Base-by-base conservation (phyloP, 805 yeast genomes). In the Schizosaccharomyces japonicus region DNA sequence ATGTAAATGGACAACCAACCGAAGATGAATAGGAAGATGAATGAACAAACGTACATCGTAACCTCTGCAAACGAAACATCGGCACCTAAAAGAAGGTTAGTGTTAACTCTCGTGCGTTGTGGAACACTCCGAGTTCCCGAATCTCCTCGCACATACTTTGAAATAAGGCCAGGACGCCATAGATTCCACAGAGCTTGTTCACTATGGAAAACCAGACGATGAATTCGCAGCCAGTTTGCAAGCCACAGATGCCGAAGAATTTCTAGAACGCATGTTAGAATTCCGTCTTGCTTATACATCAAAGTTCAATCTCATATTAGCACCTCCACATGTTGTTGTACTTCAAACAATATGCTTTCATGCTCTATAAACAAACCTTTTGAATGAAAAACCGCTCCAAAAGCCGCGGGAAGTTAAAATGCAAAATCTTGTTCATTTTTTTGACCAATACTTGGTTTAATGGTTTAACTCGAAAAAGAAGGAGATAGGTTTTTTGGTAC, bases 111-210 rank as follows among this genome's bases (percentile, higher is more conserved):
- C 19, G n/a, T 17, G 19, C 8, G 13, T n/a, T n/a, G n/a, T n/a
- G n/a, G 23, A 36, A 15, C 19, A 11, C 13, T n/a, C 11, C 17
- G 8, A 34, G 19, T 15, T 10, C 32, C n/a, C 21, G 34, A 8
- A 45, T 34, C 13, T 13, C 17, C 21, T n/a, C 2, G 17, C n/a
- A 46, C 53, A 19, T 48, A 54, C 60, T 68, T 0, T 95, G 85
- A 56, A 87, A 71, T 25, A 87, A 60, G 1, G 95, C 84, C 21
- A 84, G 64, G 31, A 87, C 65, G 27, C 95, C 98, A 60, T 78
- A 87, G 19, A 76, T 66, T 7, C 96, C 95, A 50, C 93, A 76
- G 53, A 85, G 81, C 59, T 85, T 85, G 65, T 87, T 87, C 52
- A 85, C 68, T 32, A 84, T 70, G 13, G 85, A 79, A 32, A 80